Percentiles rank a stretch among this genome's conserved stretches.
phyloP scores from a whole-genome alignment of 1,284 basidiomycete genomes.

The Ceratorhiza oryzae-sativae region DNA sequence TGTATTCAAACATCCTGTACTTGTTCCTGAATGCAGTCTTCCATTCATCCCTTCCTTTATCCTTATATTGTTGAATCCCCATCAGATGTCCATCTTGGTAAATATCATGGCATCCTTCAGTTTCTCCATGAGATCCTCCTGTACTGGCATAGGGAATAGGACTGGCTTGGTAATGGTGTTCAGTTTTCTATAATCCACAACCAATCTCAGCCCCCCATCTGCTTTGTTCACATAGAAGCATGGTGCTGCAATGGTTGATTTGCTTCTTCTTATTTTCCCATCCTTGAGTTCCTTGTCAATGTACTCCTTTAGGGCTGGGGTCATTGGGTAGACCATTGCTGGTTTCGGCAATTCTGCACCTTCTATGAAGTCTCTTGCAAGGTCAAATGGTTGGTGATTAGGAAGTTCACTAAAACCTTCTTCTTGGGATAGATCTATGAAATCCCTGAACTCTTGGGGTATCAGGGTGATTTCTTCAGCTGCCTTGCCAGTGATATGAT shows the following conservation, averaged over 20 bases:
- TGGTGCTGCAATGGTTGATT: not conserved
- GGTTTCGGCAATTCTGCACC: constrained; percentile 9
- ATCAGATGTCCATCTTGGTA: constrained; percentile 26
- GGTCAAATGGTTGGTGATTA: not conserved
- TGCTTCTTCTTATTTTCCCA: not conserved
- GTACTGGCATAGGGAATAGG: constrained; percentile 14
- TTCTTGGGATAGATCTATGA: not conserved
- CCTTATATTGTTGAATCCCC: constrained; percentile 36
- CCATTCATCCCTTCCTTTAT: constrained; percentile 39
- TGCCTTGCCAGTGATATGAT: no score
- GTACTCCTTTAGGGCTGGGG: constrained; percentile 11
- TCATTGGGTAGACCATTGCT: not conserved
- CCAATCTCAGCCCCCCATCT: not conserved
- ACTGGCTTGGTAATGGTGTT: constrained; percentile 12
- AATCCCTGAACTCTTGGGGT: no score
- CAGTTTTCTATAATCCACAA: constrained; percentile 4
- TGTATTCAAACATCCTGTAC: constrained; percentile 23
- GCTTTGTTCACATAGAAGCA: constrained; percentile 20
- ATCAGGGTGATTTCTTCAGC: no score
- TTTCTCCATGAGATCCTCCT: not conserved
- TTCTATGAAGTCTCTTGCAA: not conserved
- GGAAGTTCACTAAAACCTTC: no score
- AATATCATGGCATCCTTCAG: not conserved
- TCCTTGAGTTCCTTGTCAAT: not conserved
- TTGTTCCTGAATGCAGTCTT: constrained; percentile 36